A percentile compares a stretch with the other conserved stretches of the same genome.
phyloP scores from a whole-genome alignment of 2,329 filamentous ascomycete genomes.

The Domatiomyces globalis region DNA sequence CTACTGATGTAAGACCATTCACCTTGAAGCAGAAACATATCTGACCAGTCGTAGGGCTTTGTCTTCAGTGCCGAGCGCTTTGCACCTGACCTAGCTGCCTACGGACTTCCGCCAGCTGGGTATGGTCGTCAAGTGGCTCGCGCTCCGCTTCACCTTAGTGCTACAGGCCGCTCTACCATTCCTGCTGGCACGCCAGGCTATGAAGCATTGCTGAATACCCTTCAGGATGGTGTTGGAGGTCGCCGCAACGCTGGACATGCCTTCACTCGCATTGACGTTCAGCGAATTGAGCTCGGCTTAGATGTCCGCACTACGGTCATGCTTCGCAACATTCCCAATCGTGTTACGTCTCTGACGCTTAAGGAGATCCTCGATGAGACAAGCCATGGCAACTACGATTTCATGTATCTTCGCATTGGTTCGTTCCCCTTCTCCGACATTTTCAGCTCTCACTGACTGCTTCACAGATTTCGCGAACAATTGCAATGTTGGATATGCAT shows the following conservation, averaged over 20 bases:
- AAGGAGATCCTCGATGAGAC: constrained; percentile 68
- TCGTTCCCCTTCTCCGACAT: constrained; percentile 10
- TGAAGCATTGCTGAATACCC: constrained; percentile 17
- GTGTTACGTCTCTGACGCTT: constrained; percentile 59
- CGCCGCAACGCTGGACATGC: constrained; percentile 9
- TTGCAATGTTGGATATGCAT: constrained; percentile 90
- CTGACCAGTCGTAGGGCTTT: not conserved
- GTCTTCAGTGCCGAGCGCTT: not conserved
- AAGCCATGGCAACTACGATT: constrained; percentile 75
- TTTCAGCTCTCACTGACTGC: constrained; percentile 2
- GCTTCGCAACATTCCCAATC: constrained; percentile 89
- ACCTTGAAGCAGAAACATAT: not conserved
- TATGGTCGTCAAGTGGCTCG: not conserved
- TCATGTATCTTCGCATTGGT: constrained; percentile 83
- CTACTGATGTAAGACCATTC: not conserved
- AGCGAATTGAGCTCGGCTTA: constrained; percentile 41
- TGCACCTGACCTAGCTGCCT: not conserved
- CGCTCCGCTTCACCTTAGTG: constrained; percentile 17
- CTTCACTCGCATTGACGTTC: constrained; percentile 24
- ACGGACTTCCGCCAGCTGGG: not conserved
- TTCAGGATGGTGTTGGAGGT: constrained; percentile 8
- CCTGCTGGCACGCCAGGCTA: constrained; percentile 22
- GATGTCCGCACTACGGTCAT: constrained; percentile 76
- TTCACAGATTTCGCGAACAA: constrained; percentile 57
- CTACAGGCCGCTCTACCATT: constrained; percentile 28